Conservation (phyloP, 768 basidiomycete genomes). For the Zangia roseola region DNA sequence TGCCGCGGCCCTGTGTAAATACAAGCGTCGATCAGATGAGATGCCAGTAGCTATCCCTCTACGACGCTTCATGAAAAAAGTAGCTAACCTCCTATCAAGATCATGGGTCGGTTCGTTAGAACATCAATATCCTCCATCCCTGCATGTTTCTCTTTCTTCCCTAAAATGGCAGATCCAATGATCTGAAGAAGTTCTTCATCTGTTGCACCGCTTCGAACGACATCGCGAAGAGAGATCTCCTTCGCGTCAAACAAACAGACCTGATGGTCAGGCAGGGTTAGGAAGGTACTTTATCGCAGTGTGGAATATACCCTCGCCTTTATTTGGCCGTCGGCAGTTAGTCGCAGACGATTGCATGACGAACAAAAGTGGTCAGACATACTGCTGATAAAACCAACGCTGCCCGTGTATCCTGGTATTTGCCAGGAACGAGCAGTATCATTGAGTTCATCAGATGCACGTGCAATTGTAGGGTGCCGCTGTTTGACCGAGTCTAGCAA, state of each 20-base stretch:
- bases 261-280: slow-evolving; percentile 36
- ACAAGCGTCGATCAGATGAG: slow-evolving; percentile 24
- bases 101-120: slow-evolving; percentile 82
- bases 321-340: slow-evolving; percentile 90
- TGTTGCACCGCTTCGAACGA: slow-evolving; percentile 60
- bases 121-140: slow-evolving; percentile 83
- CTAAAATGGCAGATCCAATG: slow-evolving; percentile 62
- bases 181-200: slow-evolving; percentile 61
- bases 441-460: slow-evolving; percentile 64
- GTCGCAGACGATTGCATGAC: slow-evolving; percentile 77
- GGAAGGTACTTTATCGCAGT: background rate
- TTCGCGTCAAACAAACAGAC: slow-evolving; percentile 87
- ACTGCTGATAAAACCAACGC: slow-evolving; percentile 86
- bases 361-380: slow-evolving; percentile 94
- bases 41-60: slow-evolving; percentile 16
- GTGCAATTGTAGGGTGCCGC: slow-evolving; percentile 49
- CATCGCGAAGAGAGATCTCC: slow-evolving; percentile 78
- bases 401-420: slow-evolving; percentile 68
- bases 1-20: slow-evolving; percentile 20
- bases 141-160: slow-evolving; percentile 80
- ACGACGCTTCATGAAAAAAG: slow-evolving; percentile 26
- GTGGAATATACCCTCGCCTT: slow-evolving; percentile 49
- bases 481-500: slow-evolving; percentile 51
- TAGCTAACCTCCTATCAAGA: slow-evolving; percentile 90
- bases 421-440: slow-evolving; percentile 82